These are phyloP conservation scores for Groenewaldozyma tartarivorans DNA, from an alignment of 805 yeast species.

Conservation along the genomic window DNA sequence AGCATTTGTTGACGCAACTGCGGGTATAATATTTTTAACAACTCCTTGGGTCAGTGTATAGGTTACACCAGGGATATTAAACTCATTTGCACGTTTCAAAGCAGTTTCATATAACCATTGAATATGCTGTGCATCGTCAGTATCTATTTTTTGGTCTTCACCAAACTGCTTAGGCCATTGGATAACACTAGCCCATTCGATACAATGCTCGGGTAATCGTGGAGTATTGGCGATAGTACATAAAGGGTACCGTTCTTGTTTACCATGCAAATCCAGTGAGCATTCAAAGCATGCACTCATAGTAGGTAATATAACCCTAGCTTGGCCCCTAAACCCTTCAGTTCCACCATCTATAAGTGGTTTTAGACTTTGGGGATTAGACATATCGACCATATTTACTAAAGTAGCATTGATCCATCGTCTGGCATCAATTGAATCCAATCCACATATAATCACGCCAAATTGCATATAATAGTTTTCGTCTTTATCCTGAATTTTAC, in stretches of 20 bases:
- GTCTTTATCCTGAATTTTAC: slow-evolving; percentile 56
- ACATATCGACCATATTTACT: slow-evolving; percentile 48
- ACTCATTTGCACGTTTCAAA: slow-evolving; percentile 47
- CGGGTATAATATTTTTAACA: slow-evolving; percentile 85
- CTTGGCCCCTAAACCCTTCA: slow-evolving; percentile 88
- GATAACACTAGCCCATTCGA: slow-evolving; percentile 77
- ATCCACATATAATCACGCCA: slow-evolving; percentile 70
- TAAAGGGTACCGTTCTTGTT: slow-evolving; percentile 64
- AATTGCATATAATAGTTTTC: slow-evolving; percentile 58
- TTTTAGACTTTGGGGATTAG: slow-evolving; percentile 37
- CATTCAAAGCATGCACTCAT: slow-evolving; percentile 90
- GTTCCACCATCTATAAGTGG: slow-evolving; percentile 92
- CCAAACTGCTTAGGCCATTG: slow-evolving; percentile 53
- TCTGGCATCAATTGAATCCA: slow-evolving; percentile 84
- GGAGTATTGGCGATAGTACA: slow-evolving; percentile 95
- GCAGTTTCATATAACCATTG: slow-evolving; percentile 53
- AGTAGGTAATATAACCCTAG: slow-evolving; percentile 78
- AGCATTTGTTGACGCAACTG: slow-evolving; percentile 91
- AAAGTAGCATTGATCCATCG: slow-evolving; percentile 76
- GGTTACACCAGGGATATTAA: slow-evolving; percentile 64
- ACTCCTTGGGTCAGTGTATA: slow-evolving; percentile 70
- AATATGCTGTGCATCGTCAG: slow-evolving; percentile 59
- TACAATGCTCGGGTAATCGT: slow-evolving; percentile 87
- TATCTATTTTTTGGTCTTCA: slow-evolving; percentile 41
- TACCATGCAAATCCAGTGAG: slow-evolving; percentile 58